A percentile compares a stretch with the other conserved stretches of the same genome.
These are phyloP conservation scores for Talaromyces stipitatus DNA, from an alignment of 495 filamentous ascomycete genomes.

Conservation along the genomic window DNA sequence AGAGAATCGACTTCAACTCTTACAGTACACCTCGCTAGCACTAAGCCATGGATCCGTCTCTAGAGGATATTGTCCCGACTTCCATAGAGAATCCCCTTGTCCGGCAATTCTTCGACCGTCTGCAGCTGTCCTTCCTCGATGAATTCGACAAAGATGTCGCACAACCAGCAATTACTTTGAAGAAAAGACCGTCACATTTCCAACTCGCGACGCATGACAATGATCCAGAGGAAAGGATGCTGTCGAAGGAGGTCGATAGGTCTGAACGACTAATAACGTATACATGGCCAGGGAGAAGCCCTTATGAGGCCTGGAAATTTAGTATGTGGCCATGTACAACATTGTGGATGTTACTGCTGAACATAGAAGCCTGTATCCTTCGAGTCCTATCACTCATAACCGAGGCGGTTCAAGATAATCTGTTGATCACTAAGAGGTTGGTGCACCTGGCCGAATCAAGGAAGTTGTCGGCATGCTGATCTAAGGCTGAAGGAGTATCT, in stretches of 20 bases:
- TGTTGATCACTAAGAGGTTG: conserved; percentile 73
- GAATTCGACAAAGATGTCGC: conserved; percentile 21
- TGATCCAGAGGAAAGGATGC: neutral
- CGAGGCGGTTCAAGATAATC: conserved; percentile 53
- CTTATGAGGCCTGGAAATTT: conserved; percentile 59
- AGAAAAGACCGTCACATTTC: conserved; percentile 16
- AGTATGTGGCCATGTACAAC: conserved; percentile 31
- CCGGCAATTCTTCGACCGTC: conserved; percentile 25
- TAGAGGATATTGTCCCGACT: too few species aligned
- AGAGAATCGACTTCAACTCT: neutral
- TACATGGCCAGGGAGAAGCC: conserved; percentile 51
- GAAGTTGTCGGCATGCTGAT: neutral
- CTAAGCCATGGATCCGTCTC: neutral
- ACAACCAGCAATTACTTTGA: conserved; percentile 24
- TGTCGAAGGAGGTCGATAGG: conserved; percentile 19
- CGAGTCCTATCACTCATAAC: conserved; percentile 65
- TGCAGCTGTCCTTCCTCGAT: conserved; percentile 18
- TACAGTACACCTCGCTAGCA: neutral
- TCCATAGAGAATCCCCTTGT: conserved; percentile 6
- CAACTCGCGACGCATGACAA: conserved; percentile 21
- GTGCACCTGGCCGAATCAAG: neutral
- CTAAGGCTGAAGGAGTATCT: conserved; percentile 61
- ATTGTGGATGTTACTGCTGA: neutral
- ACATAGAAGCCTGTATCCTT: conserved; percentile 46
- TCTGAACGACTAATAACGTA: conserved; percentile 20